Evolutionary conservation across 1,284 basidiomycete species (phyloP), one percentile per base, ranked within the genome.

Genomic region (Papiliotrema flavescens): DNA sequence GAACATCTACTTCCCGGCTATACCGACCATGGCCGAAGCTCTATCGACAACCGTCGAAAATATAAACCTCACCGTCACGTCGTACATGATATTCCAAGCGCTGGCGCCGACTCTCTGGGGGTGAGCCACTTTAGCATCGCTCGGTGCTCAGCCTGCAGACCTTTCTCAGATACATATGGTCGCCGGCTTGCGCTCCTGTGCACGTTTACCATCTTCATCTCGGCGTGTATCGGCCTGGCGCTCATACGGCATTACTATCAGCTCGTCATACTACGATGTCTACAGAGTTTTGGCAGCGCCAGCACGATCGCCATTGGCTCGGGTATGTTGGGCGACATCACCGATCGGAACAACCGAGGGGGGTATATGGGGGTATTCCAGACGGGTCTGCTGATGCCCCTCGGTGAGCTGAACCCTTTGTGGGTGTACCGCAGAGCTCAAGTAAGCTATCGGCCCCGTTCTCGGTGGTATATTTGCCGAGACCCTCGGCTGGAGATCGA

Each of bases 51-150:
- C 62, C 9, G 60, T 55, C 23, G 54, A 62, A 42, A 61, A 66
- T 34, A 71, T 74, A 46, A 65, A 65, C 19, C 50, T 72, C 20
- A 65, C 65, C 0, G 62, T 74, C 17, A 72, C 71, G 2, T 39
- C 64, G 11, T 73, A 68, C 41, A 60, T 73, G 45, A 57, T 68
- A 19, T 67, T 67, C 35, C 69, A 73, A 55, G 72, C 65, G 2
- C 51, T 74, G 19, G 66, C 68, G n/a, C 72, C 72, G 11, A 59
- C 57, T 11, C 65, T 72, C 54, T 70, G 65, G 59, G 69, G 68
- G 41, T 56, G 57, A n/a, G 53, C 62, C 13, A 51, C 53, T 80
- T 24, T 85, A 88, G 85, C 20, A 71, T 87, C 42, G 81, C n/a
- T n/a, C n/a, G n/a, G n/a, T 6, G 40, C 40, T 8, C 22, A 42